Evolutionary conservation across 371 early-diverging fungal genomes (phyloP), one percentile per base, ranked within the genome.

Genomic region (Blakeslea trispora): DNA sequence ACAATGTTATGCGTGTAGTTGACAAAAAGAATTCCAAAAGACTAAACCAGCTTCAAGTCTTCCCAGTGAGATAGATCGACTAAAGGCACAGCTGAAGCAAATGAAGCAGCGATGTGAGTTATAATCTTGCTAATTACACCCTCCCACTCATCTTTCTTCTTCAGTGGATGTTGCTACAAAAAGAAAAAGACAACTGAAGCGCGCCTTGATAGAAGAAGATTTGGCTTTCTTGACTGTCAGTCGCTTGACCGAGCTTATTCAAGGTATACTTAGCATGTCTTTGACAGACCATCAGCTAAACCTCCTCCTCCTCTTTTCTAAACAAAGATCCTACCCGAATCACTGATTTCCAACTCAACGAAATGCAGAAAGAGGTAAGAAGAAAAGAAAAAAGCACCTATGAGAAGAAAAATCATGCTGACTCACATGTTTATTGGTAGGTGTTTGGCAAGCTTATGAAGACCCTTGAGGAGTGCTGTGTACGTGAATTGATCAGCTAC

Each of bases 401-500:
- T n/a, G n/a, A n/a, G n/a, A n/a, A n/a, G n/a, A n/a, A n/a, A n/a
- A n/a, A n/a, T n/a, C 41, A 31, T 15, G n/a, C 41, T n/a, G 17
- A 17, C 3, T 24, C 28, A 18, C 23, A n/a, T 41, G 28, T 1
- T 19, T 19, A 35, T 18, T n/a, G 18, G 37, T 23, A 75, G 68
- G 59, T 75, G 15, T 56, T 68, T 13, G 54, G 57, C 4, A 63
- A 72, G 65, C 34, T 69, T 56, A 59, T 72, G 61, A 34, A 47
- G 31, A 52, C 68, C 0, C 46, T 61, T 7, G 55, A 65, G 24
- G 55, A 53, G 5, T 63, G 72, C 17, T 68, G 66, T 32, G 43
- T 68, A 5, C 68, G 65, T 45, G 75, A 75, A 57, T 18, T 69
- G 6, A 48, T 75, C 17, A 68, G 68, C 13, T 69, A 69, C 55